Conservation (phyloP, 1,284 basidiomycete species). For the Heterobasidion parviporum region DNA sequence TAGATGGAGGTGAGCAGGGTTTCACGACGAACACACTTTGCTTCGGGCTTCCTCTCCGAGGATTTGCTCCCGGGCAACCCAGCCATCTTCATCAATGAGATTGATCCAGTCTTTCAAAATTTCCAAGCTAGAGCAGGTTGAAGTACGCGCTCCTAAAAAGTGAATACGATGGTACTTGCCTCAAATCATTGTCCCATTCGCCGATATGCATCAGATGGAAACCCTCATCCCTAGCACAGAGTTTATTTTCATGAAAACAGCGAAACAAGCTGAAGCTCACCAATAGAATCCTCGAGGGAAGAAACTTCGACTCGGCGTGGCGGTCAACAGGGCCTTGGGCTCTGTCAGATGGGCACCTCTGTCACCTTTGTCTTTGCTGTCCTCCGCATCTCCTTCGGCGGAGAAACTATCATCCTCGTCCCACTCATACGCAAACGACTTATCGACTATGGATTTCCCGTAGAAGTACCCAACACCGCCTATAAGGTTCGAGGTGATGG, state of each 20-base stretch:
- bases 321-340: slow-evolving; percentile 75
- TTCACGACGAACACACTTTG: slow-evolving; percentile 39
- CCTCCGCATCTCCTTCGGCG: slow-evolving; percentile 30
- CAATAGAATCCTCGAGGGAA: slow-evolving; percentile 97
- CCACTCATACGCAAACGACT: slow-evolving; percentile 81
- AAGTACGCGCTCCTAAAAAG: not conserved
- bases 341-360: slow-evolving; percentile 64
- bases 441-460: slow-evolving; percentile 83
- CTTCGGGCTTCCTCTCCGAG: slow-evolving; percentile 92
- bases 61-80: slow-evolving; percentile 94
- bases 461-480: slow-evolving; percentile 94
- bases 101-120: slow-evolving; percentile 87
- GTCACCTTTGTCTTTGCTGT: slow-evolving; percentile 30
- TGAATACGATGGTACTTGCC: slow-evolving; percentile 29
- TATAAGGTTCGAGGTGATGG: slow-evolving; percentile 82
- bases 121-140: slow-evolving; percentile 49
- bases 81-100: slow-evolving; percentile 88
- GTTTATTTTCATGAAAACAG: not conserved
- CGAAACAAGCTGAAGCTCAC: slow-evolving; percentile 29
- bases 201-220: slow-evolving; percentile 91
- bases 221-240: slow-evolving; percentile 75
- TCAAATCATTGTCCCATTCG: slow-evolving; percentile 87
- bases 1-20: not conserved
- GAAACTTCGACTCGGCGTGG: slow-evolving; percentile 90
- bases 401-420: slow-evolving; percentile 58